Percentiles rank a stretch among this genome's conserved stretches.
phyloP scores from a whole-genome alignment of 2,329 filamentous ascomycete species.

The Aspergillus terreus region DNA sequence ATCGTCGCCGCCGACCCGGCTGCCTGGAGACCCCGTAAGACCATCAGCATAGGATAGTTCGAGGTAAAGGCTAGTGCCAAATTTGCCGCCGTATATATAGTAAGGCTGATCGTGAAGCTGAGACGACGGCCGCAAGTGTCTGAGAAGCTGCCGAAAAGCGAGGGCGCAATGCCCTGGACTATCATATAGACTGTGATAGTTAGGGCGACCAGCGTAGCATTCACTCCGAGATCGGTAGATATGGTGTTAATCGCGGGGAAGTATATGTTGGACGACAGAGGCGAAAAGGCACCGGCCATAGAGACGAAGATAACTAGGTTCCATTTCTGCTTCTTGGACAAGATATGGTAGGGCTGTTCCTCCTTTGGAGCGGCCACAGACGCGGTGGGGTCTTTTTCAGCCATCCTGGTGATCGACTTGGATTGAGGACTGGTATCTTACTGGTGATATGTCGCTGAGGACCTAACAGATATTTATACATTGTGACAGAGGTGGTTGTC shows the following conservation, averaged over 20 bases:
- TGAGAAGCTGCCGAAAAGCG: slow-evolving; percentile 48
- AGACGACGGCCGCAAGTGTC: slow-evolving; percentile 46
- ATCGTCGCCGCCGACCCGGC: slow-evolving; percentile 8
- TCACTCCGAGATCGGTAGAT: slow-evolving; percentile 24
- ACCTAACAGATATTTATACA: too few species aligned
- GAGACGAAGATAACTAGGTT: slow-evolving; percentile 33
- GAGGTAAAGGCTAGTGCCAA: slow-evolving; percentile 37
- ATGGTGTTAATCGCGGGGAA: slow-evolving; percentile 39
- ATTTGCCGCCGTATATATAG: slow-evolving; percentile 48
- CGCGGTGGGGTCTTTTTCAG: neutral
- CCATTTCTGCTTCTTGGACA: slow-evolving; percentile 31
- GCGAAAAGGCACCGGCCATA: slow-evolving; percentile 29
- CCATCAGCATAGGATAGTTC: slow-evolving; percentile 8
- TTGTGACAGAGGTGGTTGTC: too few species aligned
- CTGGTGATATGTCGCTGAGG: too few species aligned
- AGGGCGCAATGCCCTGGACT: slow-evolving; percentile 49
- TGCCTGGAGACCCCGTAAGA: slow-evolving; percentile 4
- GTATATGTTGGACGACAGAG: slow-evolving; percentile 45
- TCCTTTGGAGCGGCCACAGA: neutral
- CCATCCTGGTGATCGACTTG: neutral
- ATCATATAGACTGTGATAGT: slow-evolving; percentile 47
- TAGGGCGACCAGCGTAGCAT: slow-evolving; percentile 28
- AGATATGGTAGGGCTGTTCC: slow-evolving; percentile 27
- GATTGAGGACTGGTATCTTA: too few species aligned
- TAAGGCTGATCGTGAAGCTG: slow-evolving; percentile 45